phyloP scores from a whole-genome alignment of 2,329 filamentous ascomycete genomes.

The Didymella glomerata region DNA sequence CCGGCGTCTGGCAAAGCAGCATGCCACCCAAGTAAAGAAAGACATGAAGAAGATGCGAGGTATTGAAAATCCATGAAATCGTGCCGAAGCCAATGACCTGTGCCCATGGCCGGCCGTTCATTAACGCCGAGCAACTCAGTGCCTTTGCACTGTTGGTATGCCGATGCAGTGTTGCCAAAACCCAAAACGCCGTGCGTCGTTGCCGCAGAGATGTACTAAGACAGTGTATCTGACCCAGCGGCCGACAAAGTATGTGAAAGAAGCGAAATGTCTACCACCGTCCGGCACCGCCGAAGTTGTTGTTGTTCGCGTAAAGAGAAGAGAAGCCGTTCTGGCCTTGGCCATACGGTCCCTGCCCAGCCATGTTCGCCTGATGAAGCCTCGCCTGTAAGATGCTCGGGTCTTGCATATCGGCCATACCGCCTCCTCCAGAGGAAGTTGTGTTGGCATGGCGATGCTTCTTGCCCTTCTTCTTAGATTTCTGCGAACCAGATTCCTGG shows the following conservation, averaged over 20 bases:
- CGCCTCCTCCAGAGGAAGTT: slow-evolving; percentile 99
- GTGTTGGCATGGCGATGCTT: slow-evolving; percentile 99
- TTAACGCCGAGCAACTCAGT: slow-evolving; percentile 51
- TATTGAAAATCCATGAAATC: slow-evolving; percentile 47
- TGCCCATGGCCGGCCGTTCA: slow-evolving; percentile 42
- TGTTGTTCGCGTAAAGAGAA: slow-evolving; percentile 75
- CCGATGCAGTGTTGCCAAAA: slow-evolving; percentile 51
- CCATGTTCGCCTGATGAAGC: slow-evolving; percentile 85
- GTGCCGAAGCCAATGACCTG: slow-evolving; percentile 42
- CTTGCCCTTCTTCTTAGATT: slow-evolving; percentile 99
- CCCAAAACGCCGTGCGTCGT: slow-evolving; percentile 51
- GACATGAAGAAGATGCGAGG: slow-evolving; percentile 38
- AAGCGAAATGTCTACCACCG: slow-evolving; percentile 49
- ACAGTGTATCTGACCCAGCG: slow-evolving; percentile 40
- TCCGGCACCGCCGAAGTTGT: slow-evolving; percentile 52
- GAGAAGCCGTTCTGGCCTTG: slow-evolving; percentile 94
- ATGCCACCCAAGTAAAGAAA: slow-evolving; percentile 43
- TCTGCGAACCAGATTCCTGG: slow-evolving; percentile 86
- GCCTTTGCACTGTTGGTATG: slow-evolving; percentile 44
- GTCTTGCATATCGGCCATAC: slow-evolving; percentile 99
- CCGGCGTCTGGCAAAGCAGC: slow-evolving; percentile 48
- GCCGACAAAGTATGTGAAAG: slow-evolving; percentile 45
- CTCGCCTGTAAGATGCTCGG: slow-evolving; percentile 98
- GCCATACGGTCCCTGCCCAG: slow-evolving; percentile 89
- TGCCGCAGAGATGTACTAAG: slow-evolving; percentile 42